These are phyloP conservation scores for Psophocarpus tetragonolobus DNA, from an alignment of 306 rosid genomes.

Conservation along the genomic window DNA sequence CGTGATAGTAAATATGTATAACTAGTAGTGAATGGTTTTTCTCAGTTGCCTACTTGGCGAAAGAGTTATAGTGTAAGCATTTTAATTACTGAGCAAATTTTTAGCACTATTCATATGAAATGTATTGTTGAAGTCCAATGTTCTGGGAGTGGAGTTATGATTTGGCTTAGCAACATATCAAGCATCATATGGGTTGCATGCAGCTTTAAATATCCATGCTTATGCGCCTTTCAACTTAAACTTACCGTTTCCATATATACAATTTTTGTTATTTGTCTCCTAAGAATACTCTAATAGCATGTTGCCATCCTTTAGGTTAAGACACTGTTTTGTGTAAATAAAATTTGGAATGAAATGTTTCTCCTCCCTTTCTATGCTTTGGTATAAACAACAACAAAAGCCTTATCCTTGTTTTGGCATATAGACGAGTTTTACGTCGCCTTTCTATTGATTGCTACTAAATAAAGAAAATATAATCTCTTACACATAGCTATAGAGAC, in stretches of 20 bases:
- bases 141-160: not conserved
- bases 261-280: not conserved
- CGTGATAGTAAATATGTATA: not conserved
- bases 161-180: not conserved
- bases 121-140: not conserved
- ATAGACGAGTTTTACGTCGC: not conserved
- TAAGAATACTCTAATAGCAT: not conserved
- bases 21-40: constrained; percentile 6
- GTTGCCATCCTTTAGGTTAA: not conserved
- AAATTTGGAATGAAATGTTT: constrained; percentile 8
- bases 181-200: not conserved
- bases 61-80: not conserved
- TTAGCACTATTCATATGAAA: not conserved
- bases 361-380: not conserved
- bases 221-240: constrained; percentile 1
- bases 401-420: not conserved
- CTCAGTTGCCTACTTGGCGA: not conserved
- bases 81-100: not conserved
- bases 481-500: not conserved
- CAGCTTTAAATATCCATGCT: not conserved
- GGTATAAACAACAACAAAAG: not conserved
- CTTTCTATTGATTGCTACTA: not conserved
- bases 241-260: not conserved
- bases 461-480: not conserved
- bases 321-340: not conserved